Evolutionary conservation across 2,329 filamentous ascomycete species (phyloP).

Genomic region (Aspergillus novofumigatus): DNA sequence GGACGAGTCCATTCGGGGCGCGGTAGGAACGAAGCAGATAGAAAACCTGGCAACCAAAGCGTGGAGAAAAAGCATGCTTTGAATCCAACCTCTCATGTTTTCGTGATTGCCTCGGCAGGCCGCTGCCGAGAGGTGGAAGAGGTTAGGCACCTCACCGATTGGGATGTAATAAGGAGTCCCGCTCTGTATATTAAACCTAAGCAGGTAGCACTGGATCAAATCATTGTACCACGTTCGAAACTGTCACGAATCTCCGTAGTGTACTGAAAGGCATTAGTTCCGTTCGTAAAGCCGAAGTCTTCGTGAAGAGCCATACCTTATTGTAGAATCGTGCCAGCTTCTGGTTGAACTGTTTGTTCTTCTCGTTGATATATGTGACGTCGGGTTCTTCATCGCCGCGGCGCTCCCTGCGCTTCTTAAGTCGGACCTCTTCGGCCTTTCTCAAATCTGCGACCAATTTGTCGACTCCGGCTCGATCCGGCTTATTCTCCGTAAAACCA

Average conservation of each 20-base stretch:
- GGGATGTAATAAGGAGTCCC: constrained; percentile 13
- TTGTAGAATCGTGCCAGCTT: constrained; percentile 96
- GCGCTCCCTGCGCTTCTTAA: constrained; percentile 82
- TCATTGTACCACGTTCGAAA: constrained; percentile 95
- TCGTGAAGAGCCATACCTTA: constrained; percentile 51
- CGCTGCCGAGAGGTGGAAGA: constrained; percentile 1
- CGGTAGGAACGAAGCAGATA: constrained; percentile 73
- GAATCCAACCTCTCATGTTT: constrained; percentile 20
- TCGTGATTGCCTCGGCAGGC: constrained; percentile 1
- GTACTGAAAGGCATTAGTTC: constrained; percentile 52
- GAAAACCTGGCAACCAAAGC: constrained; percentile 74
- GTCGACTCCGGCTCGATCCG: constrained; percentile 82
- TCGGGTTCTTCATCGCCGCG: constrained; percentile 81
- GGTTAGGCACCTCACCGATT: constrained; percentile 1
- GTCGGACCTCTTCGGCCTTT: constrained; percentile 78
- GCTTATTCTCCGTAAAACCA: constrained; percentile 77
- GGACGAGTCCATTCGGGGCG: constrained; percentile 68
- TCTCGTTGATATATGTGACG: constrained; percentile 98
- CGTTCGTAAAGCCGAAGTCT: not conserved
- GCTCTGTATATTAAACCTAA: constrained; percentile 16
- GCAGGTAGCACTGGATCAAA: constrained; percentile 50
- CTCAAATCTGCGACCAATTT: constrained; percentile 78
- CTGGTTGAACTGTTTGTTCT: constrained; percentile 99
- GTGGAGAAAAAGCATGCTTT: constrained; percentile 91
- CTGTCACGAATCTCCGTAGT: constrained; percentile 94